These are phyloP conservation scores for Syzygium aromaticum DNA, from an alignment of 345 rosid species.

Conservation along the genomic window DNA sequence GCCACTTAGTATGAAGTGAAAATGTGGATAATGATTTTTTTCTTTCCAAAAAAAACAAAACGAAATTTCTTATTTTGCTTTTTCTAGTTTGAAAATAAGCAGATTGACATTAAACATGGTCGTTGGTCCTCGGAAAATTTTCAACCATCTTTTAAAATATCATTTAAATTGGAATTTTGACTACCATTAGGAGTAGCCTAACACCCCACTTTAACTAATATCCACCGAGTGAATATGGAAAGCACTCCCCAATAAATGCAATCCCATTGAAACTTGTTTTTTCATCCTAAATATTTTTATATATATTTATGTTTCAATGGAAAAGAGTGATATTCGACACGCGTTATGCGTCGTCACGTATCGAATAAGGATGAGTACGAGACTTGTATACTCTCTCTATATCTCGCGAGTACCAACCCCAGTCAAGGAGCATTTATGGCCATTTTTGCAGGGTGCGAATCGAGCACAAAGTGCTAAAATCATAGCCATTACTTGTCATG, in stretches of 20 bases:
- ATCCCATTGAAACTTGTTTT: neutral
- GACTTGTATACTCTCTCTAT: neutral
- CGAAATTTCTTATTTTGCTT: no score
- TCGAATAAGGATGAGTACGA: accelerated
- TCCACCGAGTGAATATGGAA: accelerated
- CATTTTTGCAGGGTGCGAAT: neutral
- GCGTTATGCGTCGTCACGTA: neutral
- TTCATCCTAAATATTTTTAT: neutral
- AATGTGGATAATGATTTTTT: neutral
- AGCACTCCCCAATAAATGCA: neutral
- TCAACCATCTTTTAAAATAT: neutral
- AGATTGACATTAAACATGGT: neutral
- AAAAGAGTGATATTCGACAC: accelerated
- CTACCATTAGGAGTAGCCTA: neutral
- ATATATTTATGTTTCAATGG: neutral
- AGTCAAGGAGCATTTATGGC: neutral
- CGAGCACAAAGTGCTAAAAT: neutral
- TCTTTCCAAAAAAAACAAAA: neutral
- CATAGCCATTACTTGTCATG: neutral
- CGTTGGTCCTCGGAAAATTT: no score
- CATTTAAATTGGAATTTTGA: neutral
- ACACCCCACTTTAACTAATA: neutral
- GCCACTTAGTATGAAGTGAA: neutral
- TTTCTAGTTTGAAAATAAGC: no score
- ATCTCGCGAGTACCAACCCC: neutral